phyloP scores from a whole-genome alignment of 805 yeast genomes.

The Torulaspora delbrueckii region DNA sequence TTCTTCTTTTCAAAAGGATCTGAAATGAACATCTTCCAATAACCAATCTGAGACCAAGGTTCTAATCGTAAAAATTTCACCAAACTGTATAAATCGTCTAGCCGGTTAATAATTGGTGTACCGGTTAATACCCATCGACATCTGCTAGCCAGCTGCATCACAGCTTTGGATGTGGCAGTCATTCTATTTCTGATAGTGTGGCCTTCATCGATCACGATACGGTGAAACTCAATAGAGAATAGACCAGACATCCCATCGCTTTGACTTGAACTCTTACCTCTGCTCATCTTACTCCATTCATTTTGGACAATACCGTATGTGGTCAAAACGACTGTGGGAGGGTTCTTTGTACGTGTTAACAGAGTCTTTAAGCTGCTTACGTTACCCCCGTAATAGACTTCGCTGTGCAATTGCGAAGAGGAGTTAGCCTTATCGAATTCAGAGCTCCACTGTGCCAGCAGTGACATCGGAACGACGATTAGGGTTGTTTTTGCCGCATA shows the following conservation, averaged over 20 bases:
- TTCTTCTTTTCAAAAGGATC: constrained; percentile 74
- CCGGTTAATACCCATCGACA: constrained; percentile 88
- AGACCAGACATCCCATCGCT: constrained; percentile 44
- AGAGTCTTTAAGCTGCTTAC: constrained; percentile 45
- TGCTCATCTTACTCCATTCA: constrained; percentile 55
- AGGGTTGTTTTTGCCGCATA: constrained; percentile 72
- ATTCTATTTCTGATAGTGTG: constrained; percentile 78
- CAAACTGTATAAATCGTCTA: constrained; percentile 80
- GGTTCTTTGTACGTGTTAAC: constrained; percentile 40
- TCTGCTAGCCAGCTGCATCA: constrained; percentile 56
- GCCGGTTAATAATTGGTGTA: constrained; percentile 82
- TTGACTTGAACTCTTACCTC: constrained; percentile 14
- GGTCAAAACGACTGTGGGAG: constrained; percentile 71
- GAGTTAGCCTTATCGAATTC: constrained; percentile 63
- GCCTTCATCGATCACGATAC: constrained; percentile 84
- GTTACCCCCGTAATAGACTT: constrained; percentile 73
- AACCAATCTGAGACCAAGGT: constrained; percentile 83
- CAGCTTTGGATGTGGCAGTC: constrained; percentile 74
- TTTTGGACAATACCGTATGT: constrained; percentile 83
- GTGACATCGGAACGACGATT: constrained; percentile 84
- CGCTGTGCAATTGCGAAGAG: constrained; percentile 42
- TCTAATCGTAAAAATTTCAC: constrained; percentile 70
- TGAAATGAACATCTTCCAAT: constrained; percentile 85
- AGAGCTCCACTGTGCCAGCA: constrained; percentile 84
- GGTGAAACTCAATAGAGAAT: constrained; percentile 65